Conservation (phyloP, 1,284 basidiomycete genomes). For the Tylopilus orsonianus region DNA sequence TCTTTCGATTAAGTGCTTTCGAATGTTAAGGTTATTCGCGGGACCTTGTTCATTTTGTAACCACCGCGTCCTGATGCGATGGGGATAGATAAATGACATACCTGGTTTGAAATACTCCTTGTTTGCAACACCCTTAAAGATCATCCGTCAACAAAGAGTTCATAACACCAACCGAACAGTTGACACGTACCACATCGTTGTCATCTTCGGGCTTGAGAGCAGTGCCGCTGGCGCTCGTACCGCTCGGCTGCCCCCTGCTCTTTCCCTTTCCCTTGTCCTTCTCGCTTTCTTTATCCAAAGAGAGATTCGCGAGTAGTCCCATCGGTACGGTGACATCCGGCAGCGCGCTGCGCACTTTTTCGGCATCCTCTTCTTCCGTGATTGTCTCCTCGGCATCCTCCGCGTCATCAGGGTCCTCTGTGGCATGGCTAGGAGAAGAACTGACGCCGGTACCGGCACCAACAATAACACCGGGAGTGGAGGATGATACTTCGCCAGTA, state of each 20-base stretch:
- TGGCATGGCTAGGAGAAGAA: not conserved
- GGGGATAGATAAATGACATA: conserved; percentile 25
- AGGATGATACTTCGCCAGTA: conserved; percentile 30
- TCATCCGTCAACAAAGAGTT: conserved; percentile 27
- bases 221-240: conserved; percentile 10
- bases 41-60: conserved; percentile 46
- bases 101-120: conserved; percentile 81
- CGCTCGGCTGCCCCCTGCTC: conserved; percentile 24
- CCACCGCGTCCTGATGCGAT: not conserved
- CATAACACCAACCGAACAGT: not conserved
- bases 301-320: conserved; percentile 69
- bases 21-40: conserved; percentile 62
- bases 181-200: conserved; percentile 57
- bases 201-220: conserved; percentile 46
- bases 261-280: conserved; percentile 40
- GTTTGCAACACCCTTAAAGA: conserved; percentile 62
- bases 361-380: conserved; percentile 36
- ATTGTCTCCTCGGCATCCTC: conserved; percentile 32
- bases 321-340: conserved; percentile 71
- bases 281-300: conserved; percentile 53
- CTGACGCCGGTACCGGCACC: not conserved
- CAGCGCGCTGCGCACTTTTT: conserved; percentile 48
- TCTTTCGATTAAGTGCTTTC: conserved; percentile 74
- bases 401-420: conserved; percentile 17
- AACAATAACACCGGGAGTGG: not conserved